These are phyloP conservation scores for Paramecium biaurelia DNA, from an alignment of 73 alveolate species.

Conservation along the genomic window DNA sequence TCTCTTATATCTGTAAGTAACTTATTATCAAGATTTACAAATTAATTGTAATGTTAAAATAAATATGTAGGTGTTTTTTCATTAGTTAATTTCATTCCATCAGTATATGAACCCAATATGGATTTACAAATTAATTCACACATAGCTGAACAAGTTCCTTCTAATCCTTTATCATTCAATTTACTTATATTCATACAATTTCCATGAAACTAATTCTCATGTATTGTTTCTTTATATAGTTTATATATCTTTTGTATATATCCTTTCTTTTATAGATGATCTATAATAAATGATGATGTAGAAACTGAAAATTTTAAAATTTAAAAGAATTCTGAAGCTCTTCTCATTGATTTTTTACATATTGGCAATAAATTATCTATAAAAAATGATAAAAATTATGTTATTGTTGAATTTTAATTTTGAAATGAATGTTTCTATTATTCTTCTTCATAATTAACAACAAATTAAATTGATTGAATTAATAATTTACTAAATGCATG, in stretches of 20 bases:
- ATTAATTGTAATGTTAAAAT: neutral
- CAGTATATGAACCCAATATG: neutral
- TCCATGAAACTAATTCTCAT: neutral
- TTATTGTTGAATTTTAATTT: neutral
- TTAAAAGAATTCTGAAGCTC: conserved; percentile 29
- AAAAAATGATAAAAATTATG: neutral
- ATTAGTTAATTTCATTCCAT: neutral
- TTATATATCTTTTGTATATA: neutral
- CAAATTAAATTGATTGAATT: neutral
- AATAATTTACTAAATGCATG: neutral
- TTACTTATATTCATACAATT: neutral
- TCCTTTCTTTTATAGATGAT: neutral
- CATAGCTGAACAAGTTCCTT: conserved; percentile 2
- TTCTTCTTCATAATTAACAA: neutral
- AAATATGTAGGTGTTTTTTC: neutral
- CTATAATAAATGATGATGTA: neutral
- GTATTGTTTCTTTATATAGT: neutral
- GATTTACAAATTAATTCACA: neutral
- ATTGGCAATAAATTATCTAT: neutral
- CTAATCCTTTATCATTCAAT: conserved; percentile 41
- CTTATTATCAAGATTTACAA: neutral
- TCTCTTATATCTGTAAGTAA: neutral
- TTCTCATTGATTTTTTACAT: neutral
- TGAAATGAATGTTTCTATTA: neutral
- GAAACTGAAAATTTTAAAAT: neutral